Conservation (phyloP, 2,329 filamentous ascomycete species). For the Xylariaceae sp. region DNA sequence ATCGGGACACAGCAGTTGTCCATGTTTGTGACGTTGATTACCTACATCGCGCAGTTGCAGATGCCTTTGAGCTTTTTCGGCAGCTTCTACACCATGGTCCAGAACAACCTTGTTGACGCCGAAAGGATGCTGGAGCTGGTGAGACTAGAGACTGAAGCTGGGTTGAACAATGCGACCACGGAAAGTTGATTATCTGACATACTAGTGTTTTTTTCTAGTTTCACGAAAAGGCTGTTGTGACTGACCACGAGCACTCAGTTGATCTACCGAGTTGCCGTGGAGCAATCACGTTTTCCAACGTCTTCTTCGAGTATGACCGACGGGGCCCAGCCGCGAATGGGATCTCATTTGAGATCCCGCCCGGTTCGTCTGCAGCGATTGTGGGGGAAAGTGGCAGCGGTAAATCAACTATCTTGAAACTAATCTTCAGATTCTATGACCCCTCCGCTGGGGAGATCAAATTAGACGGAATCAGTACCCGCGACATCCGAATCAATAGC, state of each 20-base stretch:
- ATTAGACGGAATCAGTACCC: conserved; percentile 53
- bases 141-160: too few species aligned
- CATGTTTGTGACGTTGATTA: conserved; percentile 44
- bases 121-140: conserved; percentile 41
- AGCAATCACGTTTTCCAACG: conserved; percentile 37
- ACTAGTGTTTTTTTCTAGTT: neutral
- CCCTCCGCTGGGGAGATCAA: conserved; percentile 46
- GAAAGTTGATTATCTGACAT: too few species aligned
- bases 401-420: conserved; percentile 53
- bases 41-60: conserved; percentile 32
- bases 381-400: conserved; percentile 44
- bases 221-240: too few species aligned
- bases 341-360: conserved; percentile 37
- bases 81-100: conserved; percentile 41
- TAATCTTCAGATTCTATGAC: conserved; percentile 57
- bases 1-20: conserved; percentile 47
- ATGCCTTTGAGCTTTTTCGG: conserved; percentile 58
- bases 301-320: conserved; percentile 39
- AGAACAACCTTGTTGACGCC: conserved; percentile 42
- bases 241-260: too few species aligned
- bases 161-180: too few species aligned
- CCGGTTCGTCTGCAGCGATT: conserved; percentile 41
- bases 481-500: conserved; percentile 37
- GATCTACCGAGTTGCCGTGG: too few species aligned
- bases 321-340: conserved; percentile 35